Evolutionary conservation across 2,329 filamentous ascomycete species (phyloP), one percentile per base, ranked within the genome.

Genomic region (Domatiomyces catenatus): DNA sequence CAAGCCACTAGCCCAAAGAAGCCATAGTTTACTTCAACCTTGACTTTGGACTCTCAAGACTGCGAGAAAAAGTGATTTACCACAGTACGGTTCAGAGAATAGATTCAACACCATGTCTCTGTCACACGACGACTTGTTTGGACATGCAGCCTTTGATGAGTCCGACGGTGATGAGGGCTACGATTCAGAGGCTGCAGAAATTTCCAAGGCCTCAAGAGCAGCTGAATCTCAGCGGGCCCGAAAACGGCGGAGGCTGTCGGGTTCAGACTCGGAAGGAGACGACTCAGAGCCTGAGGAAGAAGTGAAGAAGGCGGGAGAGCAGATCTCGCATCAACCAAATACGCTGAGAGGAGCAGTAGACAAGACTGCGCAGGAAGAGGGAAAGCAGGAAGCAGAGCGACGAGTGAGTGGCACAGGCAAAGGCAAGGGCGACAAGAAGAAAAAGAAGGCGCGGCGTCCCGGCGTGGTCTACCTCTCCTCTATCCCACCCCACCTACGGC

Each of bases 321-420:
- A 58, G 50, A 12, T 15, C 10, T 15, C 53, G 44, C 18, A 51
- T 78, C 59, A 78, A 70, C 63, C 81, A 82, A 48, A 70, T 62
- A 20, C 73, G 69, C 36, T 80, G 77, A 36, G 54, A 48, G 43
- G 76, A 62, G 6, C 66, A 63, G 1, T 75, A 70, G 48, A 78
- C 75, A 79, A 80, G 83, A 17, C 15, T 15, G 26, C 32, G 81
- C 69, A 45, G 74, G 73, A 20, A 83, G 69, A 49, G 81, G 15
- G 2, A 48, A 17, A 42, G 32, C 8, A n/a, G 32, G 20, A 44
- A 24, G 19, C 39, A 44, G 28, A 43, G 36, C 47, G 17, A 19
- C 24, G 12, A 19, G 2, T n/a, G 32, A 22, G 24, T 43, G 20
- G 26, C 19, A 18, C 47, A 15, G 19, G 18, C 15, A 5, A 15